Evolutionary conservation across 345 rosid species (phyloP).

Genomic region (Salix dunnii): DNA sequence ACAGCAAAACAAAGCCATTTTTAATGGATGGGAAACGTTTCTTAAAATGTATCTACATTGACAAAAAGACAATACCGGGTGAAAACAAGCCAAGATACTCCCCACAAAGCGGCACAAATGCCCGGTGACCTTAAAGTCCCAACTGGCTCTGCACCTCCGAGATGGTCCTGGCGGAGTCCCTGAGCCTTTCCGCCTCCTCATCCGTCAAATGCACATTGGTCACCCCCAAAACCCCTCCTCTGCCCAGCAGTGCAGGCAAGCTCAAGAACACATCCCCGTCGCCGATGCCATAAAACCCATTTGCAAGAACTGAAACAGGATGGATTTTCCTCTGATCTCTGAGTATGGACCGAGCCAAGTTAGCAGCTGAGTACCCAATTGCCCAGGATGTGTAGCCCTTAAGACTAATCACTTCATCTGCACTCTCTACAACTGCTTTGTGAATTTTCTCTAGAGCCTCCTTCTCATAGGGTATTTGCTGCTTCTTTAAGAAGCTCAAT

Average conservation of each 20-base stretch:
- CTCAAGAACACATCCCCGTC: slow-evolving; percentile 81
- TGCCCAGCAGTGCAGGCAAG: slow-evolving; percentile 73
- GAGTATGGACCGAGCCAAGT: slow-evolving; percentile 60
- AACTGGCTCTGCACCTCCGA: slow-evolving; percentile 64
- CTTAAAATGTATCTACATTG: too few relatives aligned
- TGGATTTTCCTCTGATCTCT: slow-evolving; percentile 92
- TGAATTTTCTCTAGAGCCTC: slow-evolving; percentile 72
- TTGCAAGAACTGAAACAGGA: slow-evolving; percentile 82
- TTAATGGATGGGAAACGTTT: too few relatives aligned
- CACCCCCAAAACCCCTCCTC: slow-evolving; percentile 72
- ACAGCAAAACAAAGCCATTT: too few relatives aligned
- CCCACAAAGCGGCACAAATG: background rate
- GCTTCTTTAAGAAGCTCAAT: slow-evolving; percentile 64
- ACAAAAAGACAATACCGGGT: too few relatives aligned
- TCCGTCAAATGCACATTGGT: slow-evolving; percentile 73
- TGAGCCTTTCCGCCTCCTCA: slow-evolving; percentile 55
- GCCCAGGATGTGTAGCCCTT: slow-evolving; percentile 99
- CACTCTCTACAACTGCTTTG: slow-evolving; percentile 58
- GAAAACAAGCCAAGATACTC: background rate
- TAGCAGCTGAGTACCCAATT: slow-evolving; percentile 88
- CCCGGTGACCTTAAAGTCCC: slow-evolving; percentile 36
- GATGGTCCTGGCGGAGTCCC: slow-evolving; percentile 66
- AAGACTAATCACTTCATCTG: slow-evolving; percentile 76
- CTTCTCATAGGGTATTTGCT: slow-evolving; percentile 72
- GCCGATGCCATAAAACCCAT: slow-evolving; percentile 69